Base-by-base conservation (phyloP, 306 rosid species). In the Alnus rubra region DNA sequence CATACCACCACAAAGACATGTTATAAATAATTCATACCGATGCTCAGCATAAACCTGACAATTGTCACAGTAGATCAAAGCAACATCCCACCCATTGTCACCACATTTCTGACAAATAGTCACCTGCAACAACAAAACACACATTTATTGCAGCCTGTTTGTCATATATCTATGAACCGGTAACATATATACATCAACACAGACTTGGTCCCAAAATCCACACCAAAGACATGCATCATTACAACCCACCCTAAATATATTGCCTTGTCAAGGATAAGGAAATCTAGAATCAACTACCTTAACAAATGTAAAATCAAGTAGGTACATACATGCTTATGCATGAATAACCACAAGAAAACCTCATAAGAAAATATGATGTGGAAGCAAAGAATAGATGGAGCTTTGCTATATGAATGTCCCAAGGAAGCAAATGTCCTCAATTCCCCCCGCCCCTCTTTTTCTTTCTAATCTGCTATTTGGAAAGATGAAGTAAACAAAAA, bases 91-190 rank as follows among this genome's bases (percentile, higher is more conserved):
- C 14, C 87, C 87, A 49, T 4, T 65, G 45, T 58, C 84, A 67
- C 87, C 87, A 69, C 87, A 84, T 35, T 48, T 9, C 79, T 64
- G 82, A 74, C 87, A 84, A 73, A 80, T 52, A 28, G 74, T 76
- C 48, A 73, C 76, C 87, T 84, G 71, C 73, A 71, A 9, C 64
- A 77, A 54, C 58, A 52, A 67, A 37, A 7, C 9, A 78, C n/a
- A 48, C 16, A 33, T n/a, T 50, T n/a, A 70, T 23, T 47, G 51
- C 50, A 16, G 10, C 23, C 28, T 56, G 28, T 47, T 35, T 45
- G 7, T 58, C 48, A 3, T 30, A 33, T 30, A 45, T 23, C 16
- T 9, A 78, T 53, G 9, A 59, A 59, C 13, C 30, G 9, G 30
- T 9, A 9, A 19, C 5, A 59, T 9, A 58, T 58, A 58, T 9